Evolutionary conservation across 768 basidiomycete species (phyloP), one percentile per base, ranked within the genome.

Genomic region (Mycena galericulata): DNA sequence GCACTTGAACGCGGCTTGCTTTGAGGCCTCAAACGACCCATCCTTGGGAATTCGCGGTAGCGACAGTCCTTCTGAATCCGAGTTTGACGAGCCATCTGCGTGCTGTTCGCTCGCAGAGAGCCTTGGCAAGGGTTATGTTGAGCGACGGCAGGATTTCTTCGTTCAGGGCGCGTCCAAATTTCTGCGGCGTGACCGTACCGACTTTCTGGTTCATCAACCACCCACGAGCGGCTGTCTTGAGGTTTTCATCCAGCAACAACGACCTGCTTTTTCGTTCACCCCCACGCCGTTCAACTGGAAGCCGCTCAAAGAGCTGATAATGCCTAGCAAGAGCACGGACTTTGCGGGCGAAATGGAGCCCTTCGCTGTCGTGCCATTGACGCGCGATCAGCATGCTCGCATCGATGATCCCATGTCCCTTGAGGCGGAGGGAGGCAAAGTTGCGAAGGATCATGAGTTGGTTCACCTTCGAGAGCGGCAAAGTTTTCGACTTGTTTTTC

Each of bases 1-100:
- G n/a, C n/a, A n/a, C n/a, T n/a, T n/a, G n/a, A n/a, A n/a, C n/a
- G n/a, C n/a, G n/a, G n/a, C n/a, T n/a, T n/a, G n/a, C n/a, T n/a
- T n/a, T n/a, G n/a, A n/a, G n/a, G n/a, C n/a, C n/a, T n/a, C n/a
- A n/a, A n/a, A n/a, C n/a, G n/a, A n/a, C n/a, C 11, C 80, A 81
- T 75, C 80, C 82, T 50, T 77, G 70, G 69, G 75, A 82, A 27
- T 81, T 75, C 0, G 83, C 82, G 36, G 79, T 79, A 22, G 70
- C 65, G 1, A 73, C 45, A 15, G 73, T 77, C 45, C 74, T 74
- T 1, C 71, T n/a, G 76, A 79, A 84, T 0, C 74, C 78, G 3
- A 85, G 62, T 40, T 76, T 75, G 3, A 72, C 53, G 49, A 86
- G 72, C 84, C 86, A 86, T 0, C 69, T 65, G 14, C 69, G 49